phyloP scores from a whole-genome alignment of 345 rosid species.

The Ricinus communis region DNA sequence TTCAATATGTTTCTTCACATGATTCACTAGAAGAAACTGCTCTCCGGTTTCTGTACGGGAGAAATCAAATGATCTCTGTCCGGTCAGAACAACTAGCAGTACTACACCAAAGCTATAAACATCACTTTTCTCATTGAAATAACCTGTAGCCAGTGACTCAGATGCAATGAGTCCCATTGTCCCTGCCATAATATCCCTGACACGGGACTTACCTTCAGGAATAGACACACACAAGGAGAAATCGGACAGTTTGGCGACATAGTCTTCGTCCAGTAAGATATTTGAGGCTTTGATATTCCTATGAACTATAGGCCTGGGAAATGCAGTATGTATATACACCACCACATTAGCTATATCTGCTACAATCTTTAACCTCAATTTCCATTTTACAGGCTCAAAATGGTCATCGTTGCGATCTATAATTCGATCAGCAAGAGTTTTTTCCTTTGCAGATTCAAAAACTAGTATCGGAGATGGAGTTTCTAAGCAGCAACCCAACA shows the following conservation, averaged over 20 bases:
- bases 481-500: slow-evolving; percentile 37
- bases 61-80: not conserved
- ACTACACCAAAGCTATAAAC: slow-evolving; percentile 24
- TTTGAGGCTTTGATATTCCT: not conserved
- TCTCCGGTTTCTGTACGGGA: not conserved
- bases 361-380: slow-evolving; percentile 25
- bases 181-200: not conserved
- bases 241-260: slow-evolving; percentile 19
- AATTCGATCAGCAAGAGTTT: slow-evolving; percentile 15
- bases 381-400: slow-evolving; percentile 16
- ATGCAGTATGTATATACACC: slow-evolving; percentile 28
- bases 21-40: not conserved
- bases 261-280: slow-evolving; percentile 4
- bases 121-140: slow-evolving; percentile 27
- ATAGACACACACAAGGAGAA: slow-evolving; percentile 4
- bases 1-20: not conserved
- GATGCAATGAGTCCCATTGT: slow-evolving; percentile 5
- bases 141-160: not conserved
- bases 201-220: slow-evolving; percentile 27
- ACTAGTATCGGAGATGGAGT: slow-evolving; percentile 7
- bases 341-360: slow-evolving; percentile 22
- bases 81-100: slow-evolving; percentile 22
- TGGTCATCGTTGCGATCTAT: not conserved
- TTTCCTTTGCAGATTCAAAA: slow-evolving; percentile 11
- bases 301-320: slow-evolving; percentile 18